These are phyloP conservation scores for Metschnikowia cerradonensis DNA, from an alignment of 805 yeast species.

Conservation along the genomic window DNA sequence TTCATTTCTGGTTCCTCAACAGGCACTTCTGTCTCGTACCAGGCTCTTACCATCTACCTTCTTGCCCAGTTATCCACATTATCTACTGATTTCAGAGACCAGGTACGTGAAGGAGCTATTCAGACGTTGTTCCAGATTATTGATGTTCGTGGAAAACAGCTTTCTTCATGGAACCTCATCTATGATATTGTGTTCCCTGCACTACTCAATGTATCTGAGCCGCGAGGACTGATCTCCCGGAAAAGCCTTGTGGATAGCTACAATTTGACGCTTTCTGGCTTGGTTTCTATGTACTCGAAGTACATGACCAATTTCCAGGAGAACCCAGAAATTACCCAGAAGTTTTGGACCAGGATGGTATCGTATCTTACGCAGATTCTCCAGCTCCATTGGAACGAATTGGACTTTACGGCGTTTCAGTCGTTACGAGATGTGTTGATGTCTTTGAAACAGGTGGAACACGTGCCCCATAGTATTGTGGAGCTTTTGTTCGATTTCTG, in stretches of 20 bases:
- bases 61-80: conserved; percentile 54
- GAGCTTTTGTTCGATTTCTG: conserved; percentile 49
- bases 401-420: conserved; percentile 54
- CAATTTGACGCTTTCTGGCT: conserved; percentile 58
- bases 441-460: conserved; percentile 19
- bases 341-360: conserved; percentile 57
- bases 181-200: conserved; percentile 58
- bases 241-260: conserved; percentile 61
- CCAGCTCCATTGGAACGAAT: conserved; percentile 43
- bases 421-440: conserved; percentile 47
- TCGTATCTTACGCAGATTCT: conserved; percentile 42
- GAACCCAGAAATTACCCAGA: conserved; percentile 15
- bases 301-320: conserved; percentile 40
- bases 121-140: conserved; percentile 79
- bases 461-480: conserved; percentile 21
- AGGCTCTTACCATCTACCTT: conserved; percentile 57
- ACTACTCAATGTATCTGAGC: conserved; percentile 31
- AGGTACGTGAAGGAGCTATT: conserved; percentile 84
- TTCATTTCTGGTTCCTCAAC: conserved; percentile 2
- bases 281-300: conserved; percentile 56
- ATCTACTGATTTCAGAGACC: conserved; percentile 62
- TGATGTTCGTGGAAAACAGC: conserved; percentile 28
- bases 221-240: conserved; percentile 20
- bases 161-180: conserved; percentile 64
- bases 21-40: conserved; percentile 9